Percentiles rank a stretch among this genome's conserved stretches.
Conservation (phyloP, 2,329 filamentous ascomycete genomes). For the Clarireedia sp. region DNA sequence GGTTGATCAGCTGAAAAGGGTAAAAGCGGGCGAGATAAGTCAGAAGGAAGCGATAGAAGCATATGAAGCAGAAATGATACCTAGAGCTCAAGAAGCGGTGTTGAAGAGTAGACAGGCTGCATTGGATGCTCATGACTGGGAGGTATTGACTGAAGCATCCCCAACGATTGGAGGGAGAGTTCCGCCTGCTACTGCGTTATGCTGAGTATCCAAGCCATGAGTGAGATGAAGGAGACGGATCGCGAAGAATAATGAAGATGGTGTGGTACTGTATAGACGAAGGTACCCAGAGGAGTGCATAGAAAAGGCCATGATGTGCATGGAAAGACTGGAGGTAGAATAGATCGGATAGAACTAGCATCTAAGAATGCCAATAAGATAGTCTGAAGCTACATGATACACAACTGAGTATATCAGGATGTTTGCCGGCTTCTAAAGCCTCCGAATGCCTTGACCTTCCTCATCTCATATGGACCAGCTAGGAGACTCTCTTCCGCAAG, state of each 20-base stretch:
- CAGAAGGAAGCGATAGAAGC: constrained; percentile 34
- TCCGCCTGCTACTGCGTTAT: neutral
- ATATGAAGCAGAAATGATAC: constrained; percentile 40
- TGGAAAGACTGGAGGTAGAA: no score
- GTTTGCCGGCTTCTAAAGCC: constrained; percentile 3
- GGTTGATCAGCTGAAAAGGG: constrained; percentile 25
- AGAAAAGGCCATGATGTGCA: no score
- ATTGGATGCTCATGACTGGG: constrained; percentile 46
- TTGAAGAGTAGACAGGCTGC: constrained; percentile 45
- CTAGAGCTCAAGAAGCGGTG: constrained; percentile 39
- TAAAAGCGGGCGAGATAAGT: constrained; percentile 9
- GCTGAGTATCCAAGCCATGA: neutral
- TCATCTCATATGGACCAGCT: neutral
- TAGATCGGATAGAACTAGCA: no score
- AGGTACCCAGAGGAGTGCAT: no score
- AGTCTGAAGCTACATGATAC: neutral
- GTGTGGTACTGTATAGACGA: no score
- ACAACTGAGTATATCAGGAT: neutral
- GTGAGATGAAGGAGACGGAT: no score
- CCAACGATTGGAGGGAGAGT: constrained; percentile 31
- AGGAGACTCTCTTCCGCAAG: constrained; percentile 1
- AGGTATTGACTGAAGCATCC: constrained; percentile 33
- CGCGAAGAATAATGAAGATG: no score
- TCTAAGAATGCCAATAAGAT: no score
- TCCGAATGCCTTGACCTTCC: neutral